Evolutionary conservation across 352 stramenopile genomes (phyloP), one percentile per base, ranked within the genome.

Genomic region (Phytophthora syringae): DNA sequence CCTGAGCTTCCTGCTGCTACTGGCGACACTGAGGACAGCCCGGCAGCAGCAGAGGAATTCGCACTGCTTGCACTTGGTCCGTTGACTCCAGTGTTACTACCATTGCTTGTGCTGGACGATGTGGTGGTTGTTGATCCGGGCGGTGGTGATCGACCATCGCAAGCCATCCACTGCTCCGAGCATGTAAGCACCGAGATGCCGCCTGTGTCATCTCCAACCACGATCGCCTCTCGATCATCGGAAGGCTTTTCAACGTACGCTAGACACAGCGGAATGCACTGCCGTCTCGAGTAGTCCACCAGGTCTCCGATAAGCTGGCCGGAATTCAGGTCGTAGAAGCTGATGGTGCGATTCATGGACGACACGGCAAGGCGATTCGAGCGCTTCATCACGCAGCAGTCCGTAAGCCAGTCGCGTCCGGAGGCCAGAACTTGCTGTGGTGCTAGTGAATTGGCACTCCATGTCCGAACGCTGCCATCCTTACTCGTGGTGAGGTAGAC

Each of bases 191-290:
- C 77, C 3, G 84, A 89, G 52, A 93, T 88, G 11, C 80, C 73
- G 5, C 87, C 87, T 0, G 77, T 89, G 60, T 95, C 87, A 24
- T 94, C 86, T 37, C 87, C 87, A 37, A 95, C 70, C 15, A 93
- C 77, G 1, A 95, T 68, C 9, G 86, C 83, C 64, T 95, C 87
- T 4, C 79, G 72, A 25, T 92, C 80, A 44, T 90, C 81, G 1
- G 80, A 79, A 0, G 84, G 79, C 43, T 93, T 92, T 53, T 92
- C 81, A 28, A 92, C 79, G 60, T 95, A 95, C 42, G 86, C 87
- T 7, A 95, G 69, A 21, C 87, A 95, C 5, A 95, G 63, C 18
- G 87, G 87, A 22, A 92, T 93, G 52, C 76, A 84, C 59, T 95
- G 82, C n/a, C 82, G 81, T 22, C 82, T 72, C 5, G 83, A 92